Base-by-base conservation (phyloP, 1,284 basidiomycete species). In the Gastroboletus turbinatus region DNA sequence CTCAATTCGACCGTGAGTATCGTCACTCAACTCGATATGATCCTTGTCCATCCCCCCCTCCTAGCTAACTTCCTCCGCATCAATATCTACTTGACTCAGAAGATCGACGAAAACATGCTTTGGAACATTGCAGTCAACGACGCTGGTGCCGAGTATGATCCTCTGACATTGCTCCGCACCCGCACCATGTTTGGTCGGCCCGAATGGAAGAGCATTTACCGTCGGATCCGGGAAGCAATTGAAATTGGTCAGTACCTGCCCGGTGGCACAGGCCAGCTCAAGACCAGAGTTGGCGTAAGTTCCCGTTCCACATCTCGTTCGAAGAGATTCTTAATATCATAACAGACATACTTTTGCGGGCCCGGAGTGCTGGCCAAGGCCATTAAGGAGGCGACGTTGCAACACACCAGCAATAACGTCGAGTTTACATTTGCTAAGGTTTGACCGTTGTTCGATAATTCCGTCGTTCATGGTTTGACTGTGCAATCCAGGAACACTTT, bases 101-200 rank as follows among this genome's bases (percentile, higher is more conserved):
- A 89, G 78, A 84, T 95, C 63, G 79, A 80, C 56, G 84, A 90
- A 65, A 88, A 93, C 73, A 92, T 90, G 83, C 78, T 95, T 43
- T 92, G 90, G 85, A 95, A 95, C 73, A 92, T 96, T 60, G 86
- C 88, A 8, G 82, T 96, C 60, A 94, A 95, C 66, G 87, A 90
- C 63, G 85, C 85, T n/a, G 87, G 87, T 57, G 83, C 87, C 13
- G 83, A 85, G 53, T 91, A 88, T 67, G 93, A 95, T 69, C 90
- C 92, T 27, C 76, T 96, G 57, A 95, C 93, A 5, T 81, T 92
- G 36, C 83, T 95, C 53, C 85, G 88, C 53, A 85, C 90, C 16
- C 87, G 89, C 45, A 95, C 93, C 10, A 88, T 88, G 79, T 96
- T 90, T 68, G 92, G 94, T 25, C 87, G 93, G 49, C 93, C 93